Evolutionary conservation across 768 basidiomycete species (phyloP).

Genomic region (Suillus subaureus): DNA sequence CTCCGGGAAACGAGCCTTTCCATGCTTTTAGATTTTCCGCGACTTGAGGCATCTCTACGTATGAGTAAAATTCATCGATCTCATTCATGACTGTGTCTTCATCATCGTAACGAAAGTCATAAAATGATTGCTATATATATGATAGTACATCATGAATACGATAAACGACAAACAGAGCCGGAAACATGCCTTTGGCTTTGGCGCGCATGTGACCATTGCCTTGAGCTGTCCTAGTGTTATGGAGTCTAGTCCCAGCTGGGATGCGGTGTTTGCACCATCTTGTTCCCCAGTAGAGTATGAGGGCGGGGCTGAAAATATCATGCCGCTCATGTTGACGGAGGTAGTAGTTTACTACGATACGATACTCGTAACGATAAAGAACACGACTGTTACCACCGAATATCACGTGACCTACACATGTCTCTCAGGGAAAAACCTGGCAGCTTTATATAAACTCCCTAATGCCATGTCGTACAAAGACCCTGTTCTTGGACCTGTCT

Average conservation of each 20-base stretch:
- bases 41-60: slow-evolving; percentile 92
- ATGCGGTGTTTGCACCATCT: slow-evolving; percentile 29
- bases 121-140: slow-evolving; percentile 71
- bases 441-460: too few species aligned
- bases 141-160: slow-evolving; percentile 20
- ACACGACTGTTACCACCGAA: background rate
- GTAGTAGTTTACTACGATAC: background rate
- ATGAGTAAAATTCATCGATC: slow-evolving; percentile 97
- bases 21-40: slow-evolving; percentile 86
- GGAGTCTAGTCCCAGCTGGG: slow-evolving; percentile 59
- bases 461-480: too few species aligned
- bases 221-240: slow-evolving; percentile 83
- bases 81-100: slow-evolving; percentile 96
- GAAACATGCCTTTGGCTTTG: slow-evolving; percentile 71
- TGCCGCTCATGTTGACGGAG: slow-evolving; percentile 21
- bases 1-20: slow-evolving; percentile 79
- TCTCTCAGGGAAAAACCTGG: too few species aligned
- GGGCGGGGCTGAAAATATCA: slow-evolving; percentile 37
- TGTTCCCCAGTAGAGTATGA: slow-evolving; percentile 32
- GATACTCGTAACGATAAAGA: background rate
- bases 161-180: slow-evolving; percentile 9
- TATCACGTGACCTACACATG: background rate
- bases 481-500: background rate
- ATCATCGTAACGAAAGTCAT: slow-evolving; percentile 94
- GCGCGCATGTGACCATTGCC: slow-evolving; percentile 65